Evolutionary conservation across 2,329 filamentous ascomycete species (phyloP), one percentile per base, ranked within the genome.

Genomic region (Fonsecaea multimorphosa): DNA sequence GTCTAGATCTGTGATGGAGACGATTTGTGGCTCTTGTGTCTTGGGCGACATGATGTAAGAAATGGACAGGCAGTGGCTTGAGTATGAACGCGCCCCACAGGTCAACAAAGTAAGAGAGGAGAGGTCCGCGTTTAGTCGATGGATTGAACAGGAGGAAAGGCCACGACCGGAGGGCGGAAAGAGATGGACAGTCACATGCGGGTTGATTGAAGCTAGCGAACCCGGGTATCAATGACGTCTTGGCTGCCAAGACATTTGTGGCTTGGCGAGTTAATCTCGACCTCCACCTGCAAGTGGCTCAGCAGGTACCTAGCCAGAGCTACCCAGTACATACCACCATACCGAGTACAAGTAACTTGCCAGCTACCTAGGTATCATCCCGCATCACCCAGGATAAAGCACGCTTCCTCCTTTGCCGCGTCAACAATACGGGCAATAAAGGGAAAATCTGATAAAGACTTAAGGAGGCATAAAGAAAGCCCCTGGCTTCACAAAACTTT

Each of bases 1-100:
- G 32, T 56, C 22, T 14, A 70, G 63, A 31, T 70, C 68, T 3
- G 62, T 61, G 27, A 68, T 49, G 3, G 68, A 63, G 40, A 64
- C 61, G n/a, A 70, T 60, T 16, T 54, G 55, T 4, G 68, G 67
- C 11, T 64, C 61, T 51, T 64, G 61, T 22, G 57, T 44, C 22
- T 63, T 58, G 19, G 56, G 56, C 32, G 61, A 38, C 61, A 63
- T 63, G 31, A 24, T 49, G n/a, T 6, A 44, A 44, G 11, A 5
- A 8, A 19, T 9, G 38, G 38, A 19, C 38, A 19, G 9, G 2
- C 1, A 40, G 38, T 9, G 24, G 44, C 44, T 24, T 12, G 19
- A 14, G 1, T 11, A 9, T 49, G 8, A 1, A 24, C 44, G 5
- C 22, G 16, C 16, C 38, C 8, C 14, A n/a, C 16, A 5, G 38